Evolutionary conservation across 2,329 filamentous ascomycete species (phyloP).

Genomic region (Colletotrichum salicis): DNA sequence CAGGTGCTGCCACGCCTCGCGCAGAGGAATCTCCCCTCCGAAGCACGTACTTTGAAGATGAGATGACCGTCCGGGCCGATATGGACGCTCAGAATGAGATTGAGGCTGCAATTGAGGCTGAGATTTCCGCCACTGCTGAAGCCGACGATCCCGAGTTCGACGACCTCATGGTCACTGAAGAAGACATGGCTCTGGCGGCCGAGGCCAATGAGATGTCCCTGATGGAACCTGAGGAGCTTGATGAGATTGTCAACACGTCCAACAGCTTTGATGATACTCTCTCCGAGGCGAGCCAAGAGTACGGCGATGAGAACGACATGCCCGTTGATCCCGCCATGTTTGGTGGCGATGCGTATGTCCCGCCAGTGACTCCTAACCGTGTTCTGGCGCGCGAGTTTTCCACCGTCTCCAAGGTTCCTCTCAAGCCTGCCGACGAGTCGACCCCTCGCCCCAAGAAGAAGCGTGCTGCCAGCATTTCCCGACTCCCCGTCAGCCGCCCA

Average conservation of each 20-base stretch:
- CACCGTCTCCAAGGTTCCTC: slow-evolving; percentile 80
- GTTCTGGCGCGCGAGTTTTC: slow-evolving; percentile 67
- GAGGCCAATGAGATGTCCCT: slow-evolving; percentile 71
- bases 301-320: slow-evolving; percentile 73
- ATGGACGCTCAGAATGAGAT: slow-evolving; percentile 46
- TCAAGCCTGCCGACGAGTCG: slow-evolving; percentile 74
- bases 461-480: slow-evolving; percentile 62
- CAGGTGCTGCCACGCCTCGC: slow-evolving; percentile 36
- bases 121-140: slow-evolving; percentile 41
- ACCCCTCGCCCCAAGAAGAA: slow-evolving; percentile 60
- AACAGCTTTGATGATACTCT: slow-evolving; percentile 56
- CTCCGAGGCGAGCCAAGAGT: slow-evolving; percentile 73
- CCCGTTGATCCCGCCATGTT: slow-evolving; percentile 63
- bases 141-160: slow-evolving; percentile 51
- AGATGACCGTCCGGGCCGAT: slow-evolving; percentile 59
- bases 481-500: slow-evolving; percentile 56
- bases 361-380: slow-evolving; percentile 67
- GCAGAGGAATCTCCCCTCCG: slow-evolving; percentile 52
- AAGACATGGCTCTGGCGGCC: slow-evolving; percentile 67
- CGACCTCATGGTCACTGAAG: slow-evolving; percentile 60
- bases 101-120: slow-evolving; percentile 49
- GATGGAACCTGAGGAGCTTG: slow-evolving; percentile 55
- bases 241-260: slow-evolving; percentile 46
- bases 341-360: slow-evolving; percentile 41
- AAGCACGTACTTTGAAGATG: slow-evolving; percentile 70